phyloP scores from a whole-genome alignment of 2,329 filamentous ascomycete genomes.

The Exophiala bonariae region DNA sequence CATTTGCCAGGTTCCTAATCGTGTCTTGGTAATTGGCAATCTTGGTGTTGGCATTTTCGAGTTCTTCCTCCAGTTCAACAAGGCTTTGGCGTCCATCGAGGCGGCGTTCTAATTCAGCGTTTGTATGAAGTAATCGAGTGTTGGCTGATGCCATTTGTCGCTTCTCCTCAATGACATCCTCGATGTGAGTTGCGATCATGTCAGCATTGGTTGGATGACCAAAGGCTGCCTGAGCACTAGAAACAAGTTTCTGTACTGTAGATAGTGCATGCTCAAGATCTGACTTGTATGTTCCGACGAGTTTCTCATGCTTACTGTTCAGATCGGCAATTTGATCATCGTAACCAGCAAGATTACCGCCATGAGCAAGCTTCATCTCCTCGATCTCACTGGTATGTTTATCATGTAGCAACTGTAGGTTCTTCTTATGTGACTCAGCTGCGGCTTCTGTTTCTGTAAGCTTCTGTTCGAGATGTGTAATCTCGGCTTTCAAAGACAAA shows the following conservation, averaged over 20 bases:
- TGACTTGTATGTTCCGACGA: slow-evolving; percentile 60
- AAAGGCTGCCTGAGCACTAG: slow-evolving; percentile 21
- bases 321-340: slow-evolving; percentile 40
- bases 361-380: slow-evolving; percentile 29
- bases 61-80: slow-evolving; percentile 32
- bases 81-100: slow-evolving; percentile 23
- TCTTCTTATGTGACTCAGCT: slow-evolving; percentile 52
- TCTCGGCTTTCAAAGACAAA: slow-evolving; percentile 32
- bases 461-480: slow-evolving; percentile 34
- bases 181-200: slow-evolving; percentile 28
- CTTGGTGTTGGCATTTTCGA: slow-evolving; percentile 41
- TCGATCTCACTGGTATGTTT: slow-evolving; percentile 35
- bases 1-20: slow-evolving; percentile 54
- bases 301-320: slow-evolving; percentile 54
- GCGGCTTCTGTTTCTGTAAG: slow-evolving; percentile 53
- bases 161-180: slow-evolving; percentile 27
- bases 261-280: slow-evolving; percentile 59
- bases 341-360: slow-evolving; percentile 33
- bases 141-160: slow-evolving; percentile 21
- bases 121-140: slow-evolving; percentile 22
- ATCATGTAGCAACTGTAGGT: slow-evolving; percentile 41
- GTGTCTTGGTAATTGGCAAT: slow-evolving; percentile 51
- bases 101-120: slow-evolving; percentile 27
- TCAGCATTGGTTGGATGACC: slow-evolving; percentile 28
- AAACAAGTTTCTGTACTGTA: slow-evolving; percentile 23